Base-by-base conservation (phyloP, 2,329 filamentous ascomycete genomes). In the Geosmithia putterillii region DNA sequence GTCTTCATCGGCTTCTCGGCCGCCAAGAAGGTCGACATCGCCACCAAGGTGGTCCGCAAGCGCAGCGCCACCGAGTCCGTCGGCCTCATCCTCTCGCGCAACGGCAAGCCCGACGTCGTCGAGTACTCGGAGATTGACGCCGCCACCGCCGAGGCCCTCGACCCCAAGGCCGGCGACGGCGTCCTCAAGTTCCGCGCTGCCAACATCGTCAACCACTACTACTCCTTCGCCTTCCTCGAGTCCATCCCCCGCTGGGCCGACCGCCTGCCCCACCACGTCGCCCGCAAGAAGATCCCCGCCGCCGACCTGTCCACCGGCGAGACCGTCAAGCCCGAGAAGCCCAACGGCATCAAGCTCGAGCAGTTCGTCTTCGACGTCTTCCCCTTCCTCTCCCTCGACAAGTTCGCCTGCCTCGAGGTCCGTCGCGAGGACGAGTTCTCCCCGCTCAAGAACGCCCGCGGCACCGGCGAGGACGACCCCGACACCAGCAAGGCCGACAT, bases 151-250 rank as follows among this genome's bases (percentile, higher is more conserved):
- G 86, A 94, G 65, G 90, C 89, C 51, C 78, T 82, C 59, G 92
- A 98, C 59, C 66, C 82, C 44, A 85, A 85, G 63, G 56, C 71
- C 78, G n/a, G n/a, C n/a, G n/a, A n/a, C 3, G 81, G 78, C 45
- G 72, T 95, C 43, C 81, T 98, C 59, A 94, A 90, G 66, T 96
- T 95, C 80, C 84, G 92, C 48, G 90, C 92, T 45, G 92, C 90
- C 57, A 98, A 98, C 71, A 98, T 98, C 54, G 92, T 98, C 68
- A 98, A 98, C 74, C 92, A 98, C 74, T 98, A 96, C 77, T 98
- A 98, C 71, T 94, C 87, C 40, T 90, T 89, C 72, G 70, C 76
- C 52, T 96, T 95, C 75, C 76, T 98, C 41, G 84, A 95, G 63
- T 83, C 79, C 50, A 95, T 95, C 54, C 88, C 92, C 45, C 69